phyloP scores from a whole-genome alignment of 768 basidiomycete species.

The Podaxis carcinomalis region DNA sequence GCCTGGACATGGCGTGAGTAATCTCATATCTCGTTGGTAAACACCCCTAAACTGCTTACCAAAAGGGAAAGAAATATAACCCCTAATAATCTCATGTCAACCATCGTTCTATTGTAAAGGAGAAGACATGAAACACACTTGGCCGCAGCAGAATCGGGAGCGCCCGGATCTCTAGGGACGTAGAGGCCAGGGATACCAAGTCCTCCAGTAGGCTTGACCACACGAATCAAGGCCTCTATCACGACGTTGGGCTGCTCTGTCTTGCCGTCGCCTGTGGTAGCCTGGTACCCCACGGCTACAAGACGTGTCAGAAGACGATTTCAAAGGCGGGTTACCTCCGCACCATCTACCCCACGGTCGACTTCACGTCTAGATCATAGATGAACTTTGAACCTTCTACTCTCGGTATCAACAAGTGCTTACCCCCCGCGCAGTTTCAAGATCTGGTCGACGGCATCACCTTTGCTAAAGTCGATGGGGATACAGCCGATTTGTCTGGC shows the following conservation, averaged over 20 bases:
- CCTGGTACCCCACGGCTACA: constrained; percentile 51
- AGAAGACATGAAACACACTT: constrained; percentile 28
- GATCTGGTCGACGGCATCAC: constrained; percentile 49
- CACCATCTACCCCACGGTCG: constrained; percentile 48
- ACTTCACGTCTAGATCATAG: constrained; percentile 33
- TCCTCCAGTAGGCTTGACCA: constrained; percentile 50
- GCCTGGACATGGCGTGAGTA: constrained; percentile 17
- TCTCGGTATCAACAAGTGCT: constrained; percentile 11
- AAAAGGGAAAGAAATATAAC: constrained; percentile 50
- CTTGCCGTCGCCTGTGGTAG: constrained; percentile 47
- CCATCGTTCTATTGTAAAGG: not conserved
- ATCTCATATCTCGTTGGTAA: too few relatives aligned
- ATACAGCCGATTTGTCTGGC: constrained; percentile 48
- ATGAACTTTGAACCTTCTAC: not conserved
- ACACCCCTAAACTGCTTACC: constrained; percentile 20
- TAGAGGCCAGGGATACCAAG: constrained; percentile 56
- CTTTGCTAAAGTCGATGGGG: constrained; percentile 42
- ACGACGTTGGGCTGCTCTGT: constrained; percentile 54
- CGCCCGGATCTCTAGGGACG: constrained; percentile 54
- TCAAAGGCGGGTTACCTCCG: not conserved
- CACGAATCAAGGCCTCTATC: constrained; percentile 45
- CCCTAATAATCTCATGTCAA: constrained; percentile 20
- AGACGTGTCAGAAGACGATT: not conserved
- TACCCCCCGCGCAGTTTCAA: constrained; percentile 39
- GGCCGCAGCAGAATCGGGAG: constrained; percentile 45